Evolutionary conservation across 2,329 filamentous ascomycete genomes (phyloP), one percentile per base, ranked within the genome.

Genomic region (Alternaria longipes): DNA sequence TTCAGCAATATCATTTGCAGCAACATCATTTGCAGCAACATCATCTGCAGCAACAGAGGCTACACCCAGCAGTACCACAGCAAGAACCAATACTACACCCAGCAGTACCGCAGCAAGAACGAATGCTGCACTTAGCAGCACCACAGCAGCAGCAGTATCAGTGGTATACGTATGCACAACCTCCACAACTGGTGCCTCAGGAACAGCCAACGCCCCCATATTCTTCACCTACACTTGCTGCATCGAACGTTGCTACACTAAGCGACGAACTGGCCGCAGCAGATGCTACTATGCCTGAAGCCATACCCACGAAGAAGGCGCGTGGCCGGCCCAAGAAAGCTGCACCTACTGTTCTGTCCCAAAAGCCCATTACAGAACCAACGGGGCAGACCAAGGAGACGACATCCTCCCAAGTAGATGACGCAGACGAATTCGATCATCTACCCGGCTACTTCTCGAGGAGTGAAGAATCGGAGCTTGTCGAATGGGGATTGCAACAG

Each of bases 261-360:
- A 24, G 16, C 12, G 18, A 42, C 8, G 54, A 62, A 24, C 20
- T 49, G 5, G 12, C n/a, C 6, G 20, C 40, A 22, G 18, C 38
- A 28, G 12, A 22, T 5, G 6, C 28, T 14, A n/a, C 9, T 8
- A 9, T 52, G 20, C 24, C 24, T 26, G 24, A 63, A 24, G n/a
- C 54, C 9, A 45, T 45, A 8, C 56, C 57, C 4, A 67, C 66
- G 49, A 75, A 26, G 24, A 26, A 68, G 68, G 68, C 71, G 28
- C 71, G 77, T 45, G 75, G 76, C 47, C 68, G 76, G 16, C 76
- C 76, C 6, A 71, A 69, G 41, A 78, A 77, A 54, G 62, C 45
- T 28, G 22, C 41, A 12, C 62, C 65, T n/a, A 12, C 50, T 12
- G 16, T n/a, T 34, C 3, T 49, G 8, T 24, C 64, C 18, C 45